These are phyloP conservation scores for Pseudogymnoascus sp. DNA, from an alignment of 2,329 filamentous ascomycete species.

Conservation along the genomic window DNA sequence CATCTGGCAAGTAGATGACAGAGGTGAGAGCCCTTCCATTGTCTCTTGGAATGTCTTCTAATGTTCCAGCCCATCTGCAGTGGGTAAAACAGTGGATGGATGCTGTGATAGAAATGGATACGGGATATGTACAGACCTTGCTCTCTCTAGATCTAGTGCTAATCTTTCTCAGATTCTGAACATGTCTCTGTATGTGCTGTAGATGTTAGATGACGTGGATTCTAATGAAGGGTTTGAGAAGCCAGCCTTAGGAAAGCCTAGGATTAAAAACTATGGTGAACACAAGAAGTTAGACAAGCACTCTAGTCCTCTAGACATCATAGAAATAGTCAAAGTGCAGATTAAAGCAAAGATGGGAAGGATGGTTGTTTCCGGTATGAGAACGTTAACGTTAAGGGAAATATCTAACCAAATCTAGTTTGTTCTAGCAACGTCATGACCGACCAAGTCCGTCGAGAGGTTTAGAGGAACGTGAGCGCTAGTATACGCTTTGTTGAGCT, in stretches of 20 bases:
- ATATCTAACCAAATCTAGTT: background rate
- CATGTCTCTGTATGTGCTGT: background rate
- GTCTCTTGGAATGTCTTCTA: background rate
- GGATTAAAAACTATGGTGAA: background rate
- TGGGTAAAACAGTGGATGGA: background rate
- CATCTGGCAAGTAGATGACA: conserved; percentile 12
- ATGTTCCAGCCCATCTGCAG: background rate
- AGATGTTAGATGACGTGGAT: background rate
- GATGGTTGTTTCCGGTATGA: background rate
- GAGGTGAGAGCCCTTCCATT: background rate
- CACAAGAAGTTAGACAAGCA: background rate
- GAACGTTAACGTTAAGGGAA: background rate
- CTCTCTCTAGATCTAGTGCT: background rate
- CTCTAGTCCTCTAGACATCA: background rate
- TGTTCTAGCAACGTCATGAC: background rate
- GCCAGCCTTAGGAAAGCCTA: background rate
- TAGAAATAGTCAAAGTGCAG: background rate
- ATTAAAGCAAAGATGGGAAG: background rate
- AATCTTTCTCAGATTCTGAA: background rate
- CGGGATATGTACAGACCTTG: background rate
- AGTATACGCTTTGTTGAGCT: background rate
- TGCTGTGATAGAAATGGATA: conserved; percentile 1
- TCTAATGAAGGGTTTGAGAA: background rate
- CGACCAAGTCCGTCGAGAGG: background rate
- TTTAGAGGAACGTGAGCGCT: background rate